Conservation (phyloP, 2,329 filamentous ascomycete genomes). For the Cordyceps militaris region DNA sequence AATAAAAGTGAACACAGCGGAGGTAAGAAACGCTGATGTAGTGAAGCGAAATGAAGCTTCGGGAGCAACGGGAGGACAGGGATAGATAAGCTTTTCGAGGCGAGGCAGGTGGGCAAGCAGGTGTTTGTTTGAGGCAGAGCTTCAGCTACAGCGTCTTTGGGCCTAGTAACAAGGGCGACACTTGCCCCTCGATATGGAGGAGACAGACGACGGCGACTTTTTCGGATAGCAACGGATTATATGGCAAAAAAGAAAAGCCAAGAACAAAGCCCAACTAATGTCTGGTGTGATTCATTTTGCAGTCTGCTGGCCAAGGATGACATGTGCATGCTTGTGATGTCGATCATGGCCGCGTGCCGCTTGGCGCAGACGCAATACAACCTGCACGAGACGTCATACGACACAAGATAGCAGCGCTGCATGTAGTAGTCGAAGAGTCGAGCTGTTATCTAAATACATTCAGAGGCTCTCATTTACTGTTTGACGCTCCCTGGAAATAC, state of each 20-base stretch:
- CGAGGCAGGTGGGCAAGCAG: neutral
- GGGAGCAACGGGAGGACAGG: neutral
- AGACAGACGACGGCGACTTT: neutral
- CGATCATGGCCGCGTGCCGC: conserved; percentile 1
- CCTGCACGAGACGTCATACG: neutral
- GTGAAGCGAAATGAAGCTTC: neutral
- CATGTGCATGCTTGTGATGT: neutral
- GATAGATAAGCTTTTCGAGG: neutral
- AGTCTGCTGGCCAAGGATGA: neutral
- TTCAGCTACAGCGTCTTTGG: neutral
- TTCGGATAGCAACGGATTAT: neutral
- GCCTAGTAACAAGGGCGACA: conserved; percentile 6
- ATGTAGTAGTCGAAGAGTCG: neutral
- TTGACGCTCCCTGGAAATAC: neutral
- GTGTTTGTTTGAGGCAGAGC: too few relatives aligned
- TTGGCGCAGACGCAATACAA: conserved; percentile 9
- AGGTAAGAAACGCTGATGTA: neutral
- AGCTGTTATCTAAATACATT: neutral
- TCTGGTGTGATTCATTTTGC: neutral
- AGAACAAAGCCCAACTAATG: neutral
- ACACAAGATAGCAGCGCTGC: neutral
- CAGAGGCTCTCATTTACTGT: neutral
- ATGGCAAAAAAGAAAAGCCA: neutral
- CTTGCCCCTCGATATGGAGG: neutral
- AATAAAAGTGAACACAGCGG: neutral